A percentile compares a stretch with the other conserved stretches of the same genome.
Conservation (phyloP, 176 grass and related monocot species). For the Eragrostis nindensis region DNA sequence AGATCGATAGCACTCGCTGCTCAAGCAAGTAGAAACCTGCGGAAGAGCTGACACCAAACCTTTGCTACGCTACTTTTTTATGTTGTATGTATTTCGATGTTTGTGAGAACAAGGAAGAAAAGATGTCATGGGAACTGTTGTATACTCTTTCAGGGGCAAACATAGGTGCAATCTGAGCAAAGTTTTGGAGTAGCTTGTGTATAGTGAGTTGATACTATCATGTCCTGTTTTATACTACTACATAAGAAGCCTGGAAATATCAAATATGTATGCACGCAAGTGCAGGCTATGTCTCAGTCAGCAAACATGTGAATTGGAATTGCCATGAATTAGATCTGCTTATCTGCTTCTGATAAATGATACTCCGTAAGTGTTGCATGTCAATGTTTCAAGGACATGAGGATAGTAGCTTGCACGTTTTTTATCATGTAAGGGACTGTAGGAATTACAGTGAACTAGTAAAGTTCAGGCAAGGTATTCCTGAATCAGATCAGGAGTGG, state of each 20-base stretch:
- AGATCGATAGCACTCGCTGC: constrained; percentile 78
- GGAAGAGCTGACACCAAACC: constrained; percentile 36
- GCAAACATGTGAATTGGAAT: background rate
- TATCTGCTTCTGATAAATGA: background rate
- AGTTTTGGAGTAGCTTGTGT: constrained; percentile 21
- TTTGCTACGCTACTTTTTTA: background rate
- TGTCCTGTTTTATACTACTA: background rate
- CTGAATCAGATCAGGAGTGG: too few species aligned
- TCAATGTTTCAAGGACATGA: background rate
- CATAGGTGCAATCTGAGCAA: background rate
- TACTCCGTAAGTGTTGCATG: background rate
- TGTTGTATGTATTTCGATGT: constrained; percentile 21
- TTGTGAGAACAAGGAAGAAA: background rate
- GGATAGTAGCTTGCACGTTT: too few species aligned
- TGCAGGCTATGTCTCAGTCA: background rate
- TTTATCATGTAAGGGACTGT: too few species aligned
- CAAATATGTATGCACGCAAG: background rate
- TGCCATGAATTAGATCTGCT: background rate
- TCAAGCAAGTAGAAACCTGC: constrained; percentile 71
- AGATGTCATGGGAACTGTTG: background rate
- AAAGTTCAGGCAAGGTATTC: too few species aligned
- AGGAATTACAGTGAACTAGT: too few species aligned
- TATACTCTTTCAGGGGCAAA: background rate
- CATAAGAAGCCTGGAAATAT: background rate
- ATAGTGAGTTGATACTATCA: background rate